These are phyloP conservation scores for Martiniozyma asiatica DNA, from an alignment of 1,139 yeast genomes.

Conservation along the genomic window DNA sequence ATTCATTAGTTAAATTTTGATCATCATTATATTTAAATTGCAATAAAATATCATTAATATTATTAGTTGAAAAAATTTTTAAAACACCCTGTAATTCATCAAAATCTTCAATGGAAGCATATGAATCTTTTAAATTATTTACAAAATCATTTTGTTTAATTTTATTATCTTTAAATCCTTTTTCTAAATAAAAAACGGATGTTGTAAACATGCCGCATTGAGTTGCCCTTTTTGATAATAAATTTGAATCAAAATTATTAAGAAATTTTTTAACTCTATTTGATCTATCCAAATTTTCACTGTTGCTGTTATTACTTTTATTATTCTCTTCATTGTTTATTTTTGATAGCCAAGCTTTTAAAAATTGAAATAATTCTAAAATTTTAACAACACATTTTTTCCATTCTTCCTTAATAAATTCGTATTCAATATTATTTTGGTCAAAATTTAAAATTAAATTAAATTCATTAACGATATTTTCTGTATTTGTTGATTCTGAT, in stretches of 20 bases:
- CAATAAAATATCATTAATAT: constrained; percentile 58
- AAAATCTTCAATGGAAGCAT: constrained; percentile 76
- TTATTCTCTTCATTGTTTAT: constrained; percentile 24
- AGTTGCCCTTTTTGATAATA: constrained; percentile 68
- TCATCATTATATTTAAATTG: constrained; percentile 78
- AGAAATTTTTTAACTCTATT: constrained; percentile 34
- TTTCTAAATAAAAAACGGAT: constrained; percentile 80
- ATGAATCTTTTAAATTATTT: constrained; percentile 58
- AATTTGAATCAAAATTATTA: constrained; percentile 45
- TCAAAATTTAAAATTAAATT: constrained; percentile 41
- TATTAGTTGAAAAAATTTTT: constrained; percentile 58
- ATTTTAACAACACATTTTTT: constrained; percentile 60
- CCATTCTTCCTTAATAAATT: constrained; percentile 40
- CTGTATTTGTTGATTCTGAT: constrained; percentile 31
- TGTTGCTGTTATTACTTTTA: constrained; percentile 1
- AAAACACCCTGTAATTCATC: constrained; percentile 86
- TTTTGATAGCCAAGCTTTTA: constrained; percentile 59
- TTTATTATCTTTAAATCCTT: constrained; percentile 41
- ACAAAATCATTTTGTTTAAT: constrained; percentile 33
- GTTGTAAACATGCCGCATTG: constrained; percentile 83
- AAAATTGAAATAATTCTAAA: constrained; percentile 71
- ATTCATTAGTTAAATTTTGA: constrained; percentile 82
- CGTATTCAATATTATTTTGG: constrained; percentile 34
- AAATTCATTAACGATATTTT: constrained; percentile 46
- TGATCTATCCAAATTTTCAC: neutral